Evolutionary conservation across 805 yeast genomes (phyloP), one percentile per base, ranked within the genome.

Genomic region (Saccharomycopsis babjevae): DNA sequence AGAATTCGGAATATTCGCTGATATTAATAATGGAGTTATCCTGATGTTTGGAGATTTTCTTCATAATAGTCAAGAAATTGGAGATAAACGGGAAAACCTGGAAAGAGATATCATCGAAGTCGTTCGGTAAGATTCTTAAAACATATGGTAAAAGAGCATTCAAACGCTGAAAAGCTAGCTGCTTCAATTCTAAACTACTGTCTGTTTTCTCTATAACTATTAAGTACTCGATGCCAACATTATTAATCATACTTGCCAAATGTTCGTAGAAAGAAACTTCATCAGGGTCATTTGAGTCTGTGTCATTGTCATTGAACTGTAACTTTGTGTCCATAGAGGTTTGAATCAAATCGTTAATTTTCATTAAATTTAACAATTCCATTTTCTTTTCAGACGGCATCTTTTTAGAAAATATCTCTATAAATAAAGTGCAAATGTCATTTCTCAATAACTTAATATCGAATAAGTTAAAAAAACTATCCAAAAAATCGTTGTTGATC

Each of bases 51-150:
- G 69, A 71, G 65, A 69, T 75, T 69, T 83, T 89, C 73, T 83
- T 89, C 66, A 91, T 74, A 54, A 86, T 79, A 11, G 88, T 74
- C 63, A 94, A 75, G 70, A 85, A 91, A 58, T 84, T 88, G 43
- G 88, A 82, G 55, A 94, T 75, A 67, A 90, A 88, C 8, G 94
- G 86, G 68, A 93, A 87, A 6, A 90, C 87, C 71, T 89, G 96
- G 43, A 80, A 77, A 0, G 96, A 83, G 15, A 93, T 86, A 66
- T 94, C 97, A 71, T 94, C 98, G 69, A 86, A 91, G 65, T 86
- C 96, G 70, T 90, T 87, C 36, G 83, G 79, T 69, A 94, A 78
- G 65, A 86, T 89, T 62, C 78, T 79, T 62, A 93, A 78, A 7
- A 88, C 76, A 36, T 84, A 76, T 25, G 97, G 97, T 77, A 89